These are phyloP conservation scores for Lactarius vividus DNA, from an alignment of 768 basidiomycete genomes.

Conservation along the genomic window DNA sequence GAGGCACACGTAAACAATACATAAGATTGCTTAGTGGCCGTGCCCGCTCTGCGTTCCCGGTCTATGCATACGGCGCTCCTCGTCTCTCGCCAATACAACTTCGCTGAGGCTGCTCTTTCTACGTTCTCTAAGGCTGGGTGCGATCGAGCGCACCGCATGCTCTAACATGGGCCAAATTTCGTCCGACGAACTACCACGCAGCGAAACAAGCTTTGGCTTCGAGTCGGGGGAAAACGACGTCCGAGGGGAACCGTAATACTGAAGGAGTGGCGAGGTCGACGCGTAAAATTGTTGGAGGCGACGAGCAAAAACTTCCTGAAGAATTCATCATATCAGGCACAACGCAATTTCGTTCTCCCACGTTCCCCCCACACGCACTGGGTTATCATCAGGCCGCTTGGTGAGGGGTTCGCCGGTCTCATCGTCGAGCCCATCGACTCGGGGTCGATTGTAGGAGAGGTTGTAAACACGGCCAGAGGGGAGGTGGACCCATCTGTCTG, in stretches of 20 bases:
- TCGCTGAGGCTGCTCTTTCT: slow-evolving; percentile 55
- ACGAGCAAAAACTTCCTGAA: slow-evolving; percentile 72
- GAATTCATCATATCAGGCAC: not conserved
- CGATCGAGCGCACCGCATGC: slow-evolving; percentile 49
- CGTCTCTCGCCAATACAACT: slow-evolving; percentile 42
- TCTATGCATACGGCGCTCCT: slow-evolving; percentile 19
- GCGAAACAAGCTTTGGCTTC: slow-evolving; percentile 51
- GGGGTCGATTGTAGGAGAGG: slow-evolving; percentile 81
- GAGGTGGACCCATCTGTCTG: slow-evolving; percentile 86
- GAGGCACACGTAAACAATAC: not conserved
- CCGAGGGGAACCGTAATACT: slow-evolving; percentile 54
- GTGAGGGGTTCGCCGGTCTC: slow-evolving; percentile 83
- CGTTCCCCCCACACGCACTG: slow-evolving; percentile 47
- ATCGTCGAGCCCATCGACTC: slow-evolving; percentile 77
- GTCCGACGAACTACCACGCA: slow-evolving; percentile 75
- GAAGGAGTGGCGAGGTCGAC: slow-evolving; percentile 77
- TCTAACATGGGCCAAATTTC: slow-evolving; percentile 91
- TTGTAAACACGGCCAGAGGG: slow-evolving; percentile 91
- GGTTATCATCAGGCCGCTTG: slow-evolving; percentile 88
- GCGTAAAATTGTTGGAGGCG: slow-evolving; percentile 75
- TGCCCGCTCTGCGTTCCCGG: not conserved
- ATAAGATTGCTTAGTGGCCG: not conserved
- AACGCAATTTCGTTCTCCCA: slow-evolving; percentile 11
- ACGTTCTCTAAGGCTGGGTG: slow-evolving; percentile 56
- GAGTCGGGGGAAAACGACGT: slow-evolving; percentile 31